phyloP scores from a whole-genome alignment of 176 grass and related monocot species.

The bread wheat (Triticum aestivum) region IWGSC_CS_RefSeq_v2.1 NC_057812.1:140447110-140447609 shows the following conservation, averaged over 20 bases:
- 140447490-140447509: too few species aligned
- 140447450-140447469: too few species aligned
- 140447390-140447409: too few species aligned
- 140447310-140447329: not conserved
- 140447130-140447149: not conserved
- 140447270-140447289: constrained; percentile 35
- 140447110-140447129: not conserved
- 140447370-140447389: too few species aligned
- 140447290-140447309: not conserved
- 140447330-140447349: not conserved
- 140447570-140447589: constrained; percentile 99
- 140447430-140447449: too few species aligned
- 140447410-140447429: too few species aligned
- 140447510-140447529: accelerated
- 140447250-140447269: not conserved
- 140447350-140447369: too few species aligned
- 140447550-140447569: constrained; percentile 19
- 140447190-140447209: not conserved
- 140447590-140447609: constrained; percentile 99
- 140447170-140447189: constrained; percentile 24
- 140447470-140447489: too few species aligned
- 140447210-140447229: constrained; percentile 36
- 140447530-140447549: accelerated
- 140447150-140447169: not conserved
- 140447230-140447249: constrained; percentile 19